Percentiles rank a stretch among this genome's conserved stretches.
Evolutionary conservation across 2,329 filamentous ascomycete genomes (phyloP).

Genomic region (Diaporthe velutina): DNA sequence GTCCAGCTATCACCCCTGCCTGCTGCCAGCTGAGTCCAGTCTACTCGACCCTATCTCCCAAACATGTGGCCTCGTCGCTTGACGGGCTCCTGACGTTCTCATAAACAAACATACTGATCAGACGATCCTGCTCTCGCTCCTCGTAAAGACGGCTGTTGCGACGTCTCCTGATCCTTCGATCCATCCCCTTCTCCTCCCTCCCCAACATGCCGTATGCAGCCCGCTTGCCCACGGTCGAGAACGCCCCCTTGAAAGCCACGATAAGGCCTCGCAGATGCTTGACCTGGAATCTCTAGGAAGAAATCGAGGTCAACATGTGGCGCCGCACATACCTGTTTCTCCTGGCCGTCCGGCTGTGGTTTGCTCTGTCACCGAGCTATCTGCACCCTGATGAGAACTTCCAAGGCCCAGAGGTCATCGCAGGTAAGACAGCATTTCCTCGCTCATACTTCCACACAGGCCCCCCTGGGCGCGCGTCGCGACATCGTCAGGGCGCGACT

Average conservation of each 20-base stretch:
- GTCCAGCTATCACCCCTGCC: slow-evolving; percentile 35
- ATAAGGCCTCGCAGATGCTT: slow-evolving; percentile 42
- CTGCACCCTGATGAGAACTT: slow-evolving; percentile 99
- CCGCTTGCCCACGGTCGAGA: slow-evolving; percentile 39
- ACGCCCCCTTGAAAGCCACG: slow-evolving; percentile 37
- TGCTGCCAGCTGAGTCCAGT: slow-evolving; percentile 25
- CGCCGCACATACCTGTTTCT: slow-evolving; percentile 88
- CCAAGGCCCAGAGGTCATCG: slow-evolving; percentile 96
- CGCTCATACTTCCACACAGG: not conserved
- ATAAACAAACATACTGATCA: slow-evolving; percentile 27
- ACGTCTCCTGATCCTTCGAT: not conserved
- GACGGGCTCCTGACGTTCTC: slow-evolving; percentile 37
- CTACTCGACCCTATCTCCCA: slow-evolving; percentile 26
- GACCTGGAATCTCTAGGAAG: slow-evolving; percentile 41
- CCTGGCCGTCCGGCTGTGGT: slow-evolving; percentile 89
- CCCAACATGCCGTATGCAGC: slow-evolving; percentile 39
- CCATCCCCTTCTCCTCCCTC: not conserved
- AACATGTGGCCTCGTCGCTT: slow-evolving; percentile 38
- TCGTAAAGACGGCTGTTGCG: not conserved
- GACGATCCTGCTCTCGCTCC: slow-evolving; percentile 24
- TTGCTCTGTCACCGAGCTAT: slow-evolving; percentile 94
- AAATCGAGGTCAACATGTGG: slow-evolving; percentile 76
- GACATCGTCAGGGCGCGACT: not conserved
- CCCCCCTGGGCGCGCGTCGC: not conserved
- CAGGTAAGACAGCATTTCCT: slow-evolving; percentile 72